Evolutionary conservation across 176 grass and related monocot species (phyloP), one percentile per base, ranked within the genome.

Genomic region (Eremochloa ophiuroides): DNA sequence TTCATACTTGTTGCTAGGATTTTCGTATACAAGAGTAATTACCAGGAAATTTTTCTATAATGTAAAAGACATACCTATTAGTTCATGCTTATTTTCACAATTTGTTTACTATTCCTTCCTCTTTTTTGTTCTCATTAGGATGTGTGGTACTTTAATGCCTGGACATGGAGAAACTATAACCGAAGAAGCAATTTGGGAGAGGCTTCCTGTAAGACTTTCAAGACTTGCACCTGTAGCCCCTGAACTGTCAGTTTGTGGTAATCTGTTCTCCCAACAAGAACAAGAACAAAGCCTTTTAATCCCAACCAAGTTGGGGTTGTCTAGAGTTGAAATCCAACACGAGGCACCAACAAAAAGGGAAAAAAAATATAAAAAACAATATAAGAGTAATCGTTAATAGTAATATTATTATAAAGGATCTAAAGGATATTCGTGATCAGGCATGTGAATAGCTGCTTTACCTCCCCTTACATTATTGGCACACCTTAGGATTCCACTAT

Each of bases 71-170:
- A 82, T 31, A 40, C 22, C 20, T 46, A 74, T 35, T 73, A 81
- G 26, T 71, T 4, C 75, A 50, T 75, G 22, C n/a, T 31, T 86
- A 12, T 58, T 84, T 67, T 5, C 78, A 47, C 16, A 58, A 44
- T 61, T 81, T 62, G 8, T 86, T 72, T 80, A 23, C n/a, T 78
- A 10, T 46, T 76, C 22, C 4, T 77, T 42, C 69, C 8, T 59
- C 5, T 37, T 71, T 65, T 76, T 30, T 18, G 31, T 79, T 74
- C 29, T 86, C 38, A 33, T 35, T 73, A 91, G 93, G 83, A 94
- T 83, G 84, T 94, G 87, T 91, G 90, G 87, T 69, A 40, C 89
- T 85, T 63, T 94, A 87, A 91, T 91, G 87, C 89, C 89, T 79
- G 82, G 84, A 87, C 78, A 91, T 80, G 89, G 90, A 82, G 93